Conservation (phyloP, 352 stramenopile species). For the Phytophthora idaei region DNA sequence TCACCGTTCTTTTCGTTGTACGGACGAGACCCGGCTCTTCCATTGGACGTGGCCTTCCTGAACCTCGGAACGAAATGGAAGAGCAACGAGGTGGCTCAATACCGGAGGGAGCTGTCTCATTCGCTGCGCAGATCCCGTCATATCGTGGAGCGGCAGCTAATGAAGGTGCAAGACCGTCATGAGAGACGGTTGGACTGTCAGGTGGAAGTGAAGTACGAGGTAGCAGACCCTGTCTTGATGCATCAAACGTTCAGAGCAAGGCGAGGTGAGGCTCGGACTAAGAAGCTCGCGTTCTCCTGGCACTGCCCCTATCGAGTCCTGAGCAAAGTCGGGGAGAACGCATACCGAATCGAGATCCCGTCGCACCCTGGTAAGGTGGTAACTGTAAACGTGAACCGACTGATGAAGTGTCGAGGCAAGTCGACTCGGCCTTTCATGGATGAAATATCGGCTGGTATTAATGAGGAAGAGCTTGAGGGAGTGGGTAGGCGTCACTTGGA, state of each 20-base stretch:
- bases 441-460: neutral
- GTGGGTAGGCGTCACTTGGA: no score
- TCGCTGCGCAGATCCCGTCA: neutral
- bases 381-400: neutral
- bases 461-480: neutral
- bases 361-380: neutral
- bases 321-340: neutral
- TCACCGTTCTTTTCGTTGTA: no score
- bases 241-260: neutral
- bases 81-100: neutral
- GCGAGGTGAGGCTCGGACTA: neutral
- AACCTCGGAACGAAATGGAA: no score
- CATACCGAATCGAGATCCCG: neutral
- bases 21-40: neutral
- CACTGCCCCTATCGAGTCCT: neutral
- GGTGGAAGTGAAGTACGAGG: neutral
- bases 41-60: neutral
- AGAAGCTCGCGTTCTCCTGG: neutral
- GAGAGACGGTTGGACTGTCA: neutral
- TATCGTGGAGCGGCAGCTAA: neutral
- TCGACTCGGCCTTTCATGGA: neutral
- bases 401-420: neutral
- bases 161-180: neutral
- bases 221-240: neutral
- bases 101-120: neutral